Conservation (phyloP, 106 monocot species). For the Triglochin maritima region DNA sequence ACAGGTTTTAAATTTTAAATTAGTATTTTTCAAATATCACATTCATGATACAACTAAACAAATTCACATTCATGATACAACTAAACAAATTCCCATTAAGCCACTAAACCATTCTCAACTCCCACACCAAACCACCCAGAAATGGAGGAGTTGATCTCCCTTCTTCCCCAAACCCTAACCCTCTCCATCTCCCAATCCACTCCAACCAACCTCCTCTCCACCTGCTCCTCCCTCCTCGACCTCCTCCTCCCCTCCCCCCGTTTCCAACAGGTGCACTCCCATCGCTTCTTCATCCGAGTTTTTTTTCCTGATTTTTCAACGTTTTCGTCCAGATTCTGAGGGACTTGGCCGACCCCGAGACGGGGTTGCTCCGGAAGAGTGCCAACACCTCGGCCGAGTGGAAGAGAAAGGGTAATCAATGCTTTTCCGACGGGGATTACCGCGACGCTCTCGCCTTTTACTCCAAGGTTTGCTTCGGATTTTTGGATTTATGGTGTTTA, state of each 20-base stretch:
- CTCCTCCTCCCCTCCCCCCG: constrained; percentile 30
- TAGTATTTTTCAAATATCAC: no score
- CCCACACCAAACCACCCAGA: not conserved
- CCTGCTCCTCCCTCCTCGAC: constrained; percentile 41
- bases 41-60: no score
- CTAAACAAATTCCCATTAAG: no score
- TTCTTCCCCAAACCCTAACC: constrained; percentile 47
- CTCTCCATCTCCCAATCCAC: constrained; percentile 44
- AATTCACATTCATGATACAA: no score
- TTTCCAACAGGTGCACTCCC: constrained; percentile 41
- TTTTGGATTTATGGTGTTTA: not conserved
- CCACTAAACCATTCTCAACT: no score
- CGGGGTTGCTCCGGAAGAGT: constrained; percentile 67
- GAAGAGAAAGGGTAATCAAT: constrained; percentile 60
- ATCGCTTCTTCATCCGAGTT: not conserved
- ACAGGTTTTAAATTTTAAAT: no score
- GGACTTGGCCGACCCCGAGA: constrained; percentile 52
- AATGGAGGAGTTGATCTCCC: constrained; percentile 64
- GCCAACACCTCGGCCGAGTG: constrained; percentile 35
- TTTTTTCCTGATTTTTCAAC: not conserved
- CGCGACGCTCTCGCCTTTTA: constrained; percentile 53
- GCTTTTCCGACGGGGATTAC: constrained; percentile 49
- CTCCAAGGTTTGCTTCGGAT: constrained; percentile 29
- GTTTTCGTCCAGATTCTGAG: constrained; percentile 36
- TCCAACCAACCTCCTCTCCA: constrained; percentile 27